phyloP scores from a whole-genome alignment of 331 rosid species.

The Rosa hybrid region DNA sequence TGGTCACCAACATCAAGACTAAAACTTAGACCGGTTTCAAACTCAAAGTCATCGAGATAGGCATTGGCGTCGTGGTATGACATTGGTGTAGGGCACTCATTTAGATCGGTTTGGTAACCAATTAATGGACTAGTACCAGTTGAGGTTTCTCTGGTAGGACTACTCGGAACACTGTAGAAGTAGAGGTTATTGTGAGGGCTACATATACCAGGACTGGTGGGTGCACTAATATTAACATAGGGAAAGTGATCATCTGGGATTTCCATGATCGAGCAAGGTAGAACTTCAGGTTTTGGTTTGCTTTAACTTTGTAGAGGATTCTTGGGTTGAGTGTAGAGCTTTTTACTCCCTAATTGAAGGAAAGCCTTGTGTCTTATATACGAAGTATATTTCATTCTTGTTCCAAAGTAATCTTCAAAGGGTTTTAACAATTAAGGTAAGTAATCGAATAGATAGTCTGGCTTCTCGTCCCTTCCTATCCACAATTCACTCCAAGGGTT shows the following conservation, averaged over 20 bases:
- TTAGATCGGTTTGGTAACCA: slow-evolving; percentile 33
- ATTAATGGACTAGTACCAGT: background rate
- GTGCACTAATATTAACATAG: slow-evolving; percentile 31
- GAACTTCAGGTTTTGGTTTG: background rate
- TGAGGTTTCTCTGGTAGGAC: slow-evolving; percentile 41
- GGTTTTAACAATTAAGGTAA: background rate
- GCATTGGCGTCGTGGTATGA: slow-evolving; percentile 47
- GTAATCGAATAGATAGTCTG: background rate
- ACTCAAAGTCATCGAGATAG: slow-evolving; percentile 52
- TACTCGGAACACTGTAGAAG: slow-evolving; percentile 73
- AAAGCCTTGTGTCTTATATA: background rate
- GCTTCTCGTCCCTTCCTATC: background rate
- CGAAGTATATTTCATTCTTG: background rate
- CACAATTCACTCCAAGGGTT: background rate
- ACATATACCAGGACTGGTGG: slow-evolving; percentile 30
- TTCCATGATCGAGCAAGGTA: slow-evolving; percentile 35
- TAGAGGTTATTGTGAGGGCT: slow-evolving; percentile 34
- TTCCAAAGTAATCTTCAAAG: slow-evolving; percentile 1
- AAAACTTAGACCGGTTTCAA: slow-evolving; percentile 56
- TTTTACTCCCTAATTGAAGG: background rate
- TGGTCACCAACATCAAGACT: slow-evolving; percentile 10
- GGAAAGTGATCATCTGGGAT: slow-evolving; percentile 23
- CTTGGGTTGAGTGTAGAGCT: slow-evolving; percentile 7
- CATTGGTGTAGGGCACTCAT: slow-evolving; percentile 34
- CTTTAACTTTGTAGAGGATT: background rate